These are phyloP conservation scores for Fusarium sp. DNA, from an alignment of 2,329 filamentous ascomycete genomes.

Conservation along the genomic window DNA sequence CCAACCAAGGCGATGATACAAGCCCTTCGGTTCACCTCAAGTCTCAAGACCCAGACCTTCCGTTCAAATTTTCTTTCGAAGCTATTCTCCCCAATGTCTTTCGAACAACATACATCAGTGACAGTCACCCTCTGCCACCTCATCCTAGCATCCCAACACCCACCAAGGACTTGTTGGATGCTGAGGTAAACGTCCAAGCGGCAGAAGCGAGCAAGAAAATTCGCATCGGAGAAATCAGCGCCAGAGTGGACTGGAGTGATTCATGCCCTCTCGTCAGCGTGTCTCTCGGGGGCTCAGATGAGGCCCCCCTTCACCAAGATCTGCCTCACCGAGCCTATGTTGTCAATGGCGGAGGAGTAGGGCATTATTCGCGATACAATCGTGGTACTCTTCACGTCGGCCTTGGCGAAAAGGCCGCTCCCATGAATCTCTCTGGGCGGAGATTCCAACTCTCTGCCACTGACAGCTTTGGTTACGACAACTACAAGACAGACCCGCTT, in stretches of 20 bases:
- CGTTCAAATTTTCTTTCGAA: slow-evolving; percentile 72
- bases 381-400: slow-evolving; percentile 74
- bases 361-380: slow-evolving; percentile 74
- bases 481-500: slow-evolving; percentile 76
- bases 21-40: slow-evolving; percentile 36
- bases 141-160: slow-evolving; percentile 69
- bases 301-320: slow-evolving; percentile 70
- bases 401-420: slow-evolving; percentile 77
- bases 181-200: slow-evolving; percentile 47
- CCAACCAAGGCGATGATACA: slow-evolving; percentile 44
- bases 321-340: slow-evolving; percentile 74
- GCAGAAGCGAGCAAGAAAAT: slow-evolving; percentile 55
- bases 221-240: slow-evolving; percentile 60
- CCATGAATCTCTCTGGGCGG: slow-evolving; percentile 77
- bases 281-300: slow-evolving; percentile 56
- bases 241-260: slow-evolving; percentile 68
- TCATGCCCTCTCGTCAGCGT: slow-evolving; percentile 68
- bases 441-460: slow-evolving; percentile 75
- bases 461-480: slow-evolving; percentile 80
- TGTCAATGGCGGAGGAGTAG: slow-evolving; percentile 69
- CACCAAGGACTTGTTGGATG: slow-evolving; percentile 45
- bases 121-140: slow-evolving; percentile 71
- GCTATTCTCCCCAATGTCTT: slow-evolving; percentile 72
- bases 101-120: slow-evolving; percentile 73
- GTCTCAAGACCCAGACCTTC: slow-evolving; percentile 43